These are phyloP conservation scores for Cyclaneusma minus DNA, from an alignment of 2,329 filamentous ascomycete species.

Conservation along the genomic window DNA sequence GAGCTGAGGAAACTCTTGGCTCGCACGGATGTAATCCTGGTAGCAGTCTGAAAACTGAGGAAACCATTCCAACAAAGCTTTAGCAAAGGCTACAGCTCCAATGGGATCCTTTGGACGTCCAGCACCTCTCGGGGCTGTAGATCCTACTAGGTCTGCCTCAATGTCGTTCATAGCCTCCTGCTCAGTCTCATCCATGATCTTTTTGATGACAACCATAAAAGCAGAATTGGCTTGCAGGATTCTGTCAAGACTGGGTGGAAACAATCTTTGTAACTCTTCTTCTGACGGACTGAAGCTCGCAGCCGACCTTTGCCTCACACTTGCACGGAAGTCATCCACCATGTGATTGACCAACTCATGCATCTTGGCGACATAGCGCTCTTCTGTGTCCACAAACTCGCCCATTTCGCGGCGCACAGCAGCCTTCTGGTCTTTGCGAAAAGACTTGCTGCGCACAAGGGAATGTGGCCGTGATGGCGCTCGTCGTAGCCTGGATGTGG, in stretches of 20 bases:
- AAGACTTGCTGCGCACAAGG: conserved; percentile 61
- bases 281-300: conserved; percentile 57
- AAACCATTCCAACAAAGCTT: conserved; percentile 78
- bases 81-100: conserved; percentile 64
- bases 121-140: conserved; percentile 27
- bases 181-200: conserved; percentile 69
- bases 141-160: conserved; percentile 37
- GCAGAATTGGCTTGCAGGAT: conserved; percentile 71
- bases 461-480: conserved; percentile 78
- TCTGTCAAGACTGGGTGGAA: conserved; percentile 63
- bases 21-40: conserved; percentile 81
- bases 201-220: conserved; percentile 64
- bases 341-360: conserved; percentile 70
- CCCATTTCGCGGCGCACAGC: conserved; percentile 76
- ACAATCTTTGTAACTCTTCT: conserved; percentile 59
- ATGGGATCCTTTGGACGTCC: conserved; percentile 51
- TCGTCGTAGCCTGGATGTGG: conserved; percentile 68
- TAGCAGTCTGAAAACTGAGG: conserved; percentile 86
- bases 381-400: conserved; percentile 85
- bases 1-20: conserved; percentile 71
- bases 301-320: conserved; percentile 39
- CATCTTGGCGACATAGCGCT: conserved; percentile 81
- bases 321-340: conserved; percentile 63
- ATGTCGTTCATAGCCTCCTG: conserved; percentile 66
- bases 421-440: conserved; percentile 69